Evolutionary conservation across 2,329 filamentous ascomycete genomes (phyloP).

Genomic region (Biscogniauxia sp.): DNA sequence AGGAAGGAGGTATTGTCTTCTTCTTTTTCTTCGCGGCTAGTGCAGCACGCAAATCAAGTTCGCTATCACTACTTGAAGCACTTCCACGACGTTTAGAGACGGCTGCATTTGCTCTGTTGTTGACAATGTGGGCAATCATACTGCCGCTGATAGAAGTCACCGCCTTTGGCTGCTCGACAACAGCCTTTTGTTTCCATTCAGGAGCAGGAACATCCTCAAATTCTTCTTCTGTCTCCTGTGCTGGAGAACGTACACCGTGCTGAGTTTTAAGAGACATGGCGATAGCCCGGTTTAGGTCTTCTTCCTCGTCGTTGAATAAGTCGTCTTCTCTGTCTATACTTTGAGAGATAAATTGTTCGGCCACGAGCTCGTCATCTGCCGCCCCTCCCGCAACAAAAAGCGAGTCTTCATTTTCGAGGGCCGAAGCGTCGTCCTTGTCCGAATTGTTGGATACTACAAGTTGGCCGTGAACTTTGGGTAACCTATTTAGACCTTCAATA

Average conservation of each 20-base stretch:
- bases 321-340: slow-evolving; percentile 24
- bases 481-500: slow-evolving; percentile 81
- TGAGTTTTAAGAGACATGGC: slow-evolving; percentile 77
- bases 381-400: slow-evolving; percentile 50
- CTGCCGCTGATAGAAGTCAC: slow-evolving; percentile 51
- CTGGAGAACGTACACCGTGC: slow-evolving; percentile 37
- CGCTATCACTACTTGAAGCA: slow-evolving; percentile 66
- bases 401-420: slow-evolving; percentile 49
- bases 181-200: slow-evolving; percentile 56
- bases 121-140: slow-evolving; percentile 71
- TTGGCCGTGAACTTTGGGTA: slow-evolving; percentile 58
- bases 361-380: slow-evolving; percentile 13
- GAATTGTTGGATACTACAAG: slow-evolving; percentile 24
- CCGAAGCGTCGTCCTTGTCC: slow-evolving; percentile 15
- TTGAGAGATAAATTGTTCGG: slow-evolving; percentile 19
- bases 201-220: slow-evolving; percentile 53
- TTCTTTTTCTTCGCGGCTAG: slow-evolving; percentile 66
- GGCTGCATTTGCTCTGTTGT: slow-evolving; percentile 66
- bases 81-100: slow-evolving; percentile 47
- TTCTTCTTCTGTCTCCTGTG: slow-evolving; percentile 35
- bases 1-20: slow-evolving; percentile 36
- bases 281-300: slow-evolving; percentile 77
- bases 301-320: slow-evolving; percentile 44
- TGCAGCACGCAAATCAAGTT: slow-evolving; percentile 77
- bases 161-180: slow-evolving; percentile 49